Conservation (phyloP, 805 yeast genomes). For the Wickerhamiella kurtzmanii region DNA sequence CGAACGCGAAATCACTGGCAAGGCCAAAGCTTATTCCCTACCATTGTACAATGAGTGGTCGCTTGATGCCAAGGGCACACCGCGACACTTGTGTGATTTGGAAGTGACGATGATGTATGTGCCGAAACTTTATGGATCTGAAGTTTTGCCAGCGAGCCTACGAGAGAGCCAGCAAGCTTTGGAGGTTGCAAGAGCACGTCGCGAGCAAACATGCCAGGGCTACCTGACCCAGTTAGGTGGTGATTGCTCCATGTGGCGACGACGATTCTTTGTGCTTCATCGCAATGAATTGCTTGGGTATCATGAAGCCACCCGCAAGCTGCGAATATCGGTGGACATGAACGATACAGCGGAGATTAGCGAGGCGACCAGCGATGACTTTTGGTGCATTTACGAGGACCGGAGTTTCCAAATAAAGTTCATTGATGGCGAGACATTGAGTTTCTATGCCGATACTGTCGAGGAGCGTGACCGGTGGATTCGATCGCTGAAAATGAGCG, state of each 20-base stretch:
- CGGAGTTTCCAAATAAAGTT: constrained; percentile 66
- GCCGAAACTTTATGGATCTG: constrained; percentile 41
- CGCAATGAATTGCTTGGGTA: constrained; percentile 66
- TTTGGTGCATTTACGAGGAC: constrained; percentile 60
- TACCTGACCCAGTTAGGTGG: constrained; percentile 86
- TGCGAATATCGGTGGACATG: constrained; percentile 63
- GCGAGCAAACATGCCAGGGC: constrained; percentile 38
- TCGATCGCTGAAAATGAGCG: constrained; percentile 39
- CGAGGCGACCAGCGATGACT: constrained; percentile 26
- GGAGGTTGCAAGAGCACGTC: constrained; percentile 23
- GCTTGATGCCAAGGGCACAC: constrained; percentile 30
- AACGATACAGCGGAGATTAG: constrained; percentile 47
- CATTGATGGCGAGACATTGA: constrained; percentile 67
- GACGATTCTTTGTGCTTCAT: constrained; percentile 57
- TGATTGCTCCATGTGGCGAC: constrained; percentile 67
- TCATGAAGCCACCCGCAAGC: constrained; percentile 55
- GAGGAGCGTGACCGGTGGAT: constrained; percentile 58
- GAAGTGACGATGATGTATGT: constrained; percentile 53
- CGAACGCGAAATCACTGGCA: constrained; percentile 43
- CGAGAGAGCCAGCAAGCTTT: constrained; percentile 26
- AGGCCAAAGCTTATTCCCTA: constrained; percentile 37
- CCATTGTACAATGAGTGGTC: constrained; percentile 80
- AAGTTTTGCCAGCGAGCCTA: constrained; percentile 46
- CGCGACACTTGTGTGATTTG: constrained; percentile 53
- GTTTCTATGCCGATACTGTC: constrained; percentile 68